Base-by-base conservation (phyloP, 257 asterid species). In the Apocynum venetum region DNA sequence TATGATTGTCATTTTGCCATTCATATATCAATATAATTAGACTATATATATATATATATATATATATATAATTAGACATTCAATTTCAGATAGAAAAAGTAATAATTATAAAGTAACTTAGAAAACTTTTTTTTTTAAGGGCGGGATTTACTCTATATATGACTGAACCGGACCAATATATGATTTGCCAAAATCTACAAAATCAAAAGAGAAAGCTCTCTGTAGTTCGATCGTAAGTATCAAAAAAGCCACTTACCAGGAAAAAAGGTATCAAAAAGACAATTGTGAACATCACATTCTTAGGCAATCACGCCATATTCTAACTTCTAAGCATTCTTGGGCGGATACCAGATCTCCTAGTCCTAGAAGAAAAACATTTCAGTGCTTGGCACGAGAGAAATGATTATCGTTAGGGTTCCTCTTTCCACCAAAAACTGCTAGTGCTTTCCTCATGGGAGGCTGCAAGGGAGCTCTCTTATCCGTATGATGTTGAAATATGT, bases 371-470 rank as follows among this genome's bases (percentile, higher is more conserved):
- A 67, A 66, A 14, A 40, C 49, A 41, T 19, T 41, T 86, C 84
- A 92, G 77, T 89, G 85, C 82, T 86, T 90, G 59, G 91, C 87
- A 47, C 93, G 97, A 14, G 96, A 89, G 53, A 47, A 93, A 77
- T 91, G 99, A 78, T 89, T 90, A 86, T 96, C 97, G 36, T 96
- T 93, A 63, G 99, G 99, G 76, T 93, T 96, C 86, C 98, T 89
- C 91, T 70, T 96, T 43, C 92, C 92, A 25, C 96, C 87, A 92
- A 96, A 96, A 77, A 93, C 97, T 20, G 98, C 97, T 0, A 96
- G 80, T 9, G 97, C 90, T 89, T 91, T 93, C 85, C 97, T 85
- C 53, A 93, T 85, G 1, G 99, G 98, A 80, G 97, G 98, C 84
- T 93, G 98, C 81, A 83, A 85, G 36, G 98, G 92, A 83, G 97